Percentiles rank a stretch among this genome's conserved stretches.
phyloP scores from a whole-genome alignment of 306 rosid species.

The Ochetophila trinervis region DNA sequence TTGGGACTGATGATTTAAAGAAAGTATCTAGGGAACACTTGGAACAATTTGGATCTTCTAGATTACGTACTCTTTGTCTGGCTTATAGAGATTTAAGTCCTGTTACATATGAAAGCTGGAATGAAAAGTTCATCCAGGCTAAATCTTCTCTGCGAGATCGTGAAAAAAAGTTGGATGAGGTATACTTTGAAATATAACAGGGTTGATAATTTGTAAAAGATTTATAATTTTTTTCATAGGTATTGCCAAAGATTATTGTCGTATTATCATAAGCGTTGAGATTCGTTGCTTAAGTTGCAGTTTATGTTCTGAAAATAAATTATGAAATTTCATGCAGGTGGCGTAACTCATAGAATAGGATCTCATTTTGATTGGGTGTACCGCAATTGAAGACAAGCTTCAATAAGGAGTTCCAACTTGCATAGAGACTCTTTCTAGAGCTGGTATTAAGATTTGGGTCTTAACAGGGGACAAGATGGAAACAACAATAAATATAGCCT shows the following conservation, averaged over 20 bases:
- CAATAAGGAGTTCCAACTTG: constrained; percentile 98
- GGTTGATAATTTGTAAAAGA: no score
- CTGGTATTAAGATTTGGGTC: constrained; percentile 97
- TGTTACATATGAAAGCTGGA: constrained; percentile 83
- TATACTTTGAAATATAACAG: constrained; percentile 11
- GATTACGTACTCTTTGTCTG: constrained; percentile 88
- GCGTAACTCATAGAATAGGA: constrained; percentile 89
- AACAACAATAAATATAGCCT: constrained; percentile 95
- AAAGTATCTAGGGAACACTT: constrained; percentile 71
- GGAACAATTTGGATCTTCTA: constrained; percentile 85
- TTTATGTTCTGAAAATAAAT: background rate
- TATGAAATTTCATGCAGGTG: constrained; percentile 55
- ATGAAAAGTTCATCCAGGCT: constrained; percentile 88
- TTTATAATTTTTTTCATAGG: no score
- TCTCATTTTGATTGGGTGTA: constrained; percentile 84
- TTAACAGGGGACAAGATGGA: constrained; percentile 99
- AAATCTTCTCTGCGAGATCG: constrained; percentile 90
- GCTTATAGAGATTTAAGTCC: constrained; percentile 82
- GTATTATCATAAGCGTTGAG: no score
- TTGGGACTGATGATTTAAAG: constrained; percentile 51
- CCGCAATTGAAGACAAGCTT: constrained; percentile 98
- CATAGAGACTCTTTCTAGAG: constrained; percentile 87
- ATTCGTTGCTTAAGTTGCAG: background rate
- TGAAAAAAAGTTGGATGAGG: constrained; percentile 97
- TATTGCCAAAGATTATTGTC: no score